Base-by-base conservation (phyloP, 1,139 yeast species). In the Schwanniomyces etchellsii region DNA sequence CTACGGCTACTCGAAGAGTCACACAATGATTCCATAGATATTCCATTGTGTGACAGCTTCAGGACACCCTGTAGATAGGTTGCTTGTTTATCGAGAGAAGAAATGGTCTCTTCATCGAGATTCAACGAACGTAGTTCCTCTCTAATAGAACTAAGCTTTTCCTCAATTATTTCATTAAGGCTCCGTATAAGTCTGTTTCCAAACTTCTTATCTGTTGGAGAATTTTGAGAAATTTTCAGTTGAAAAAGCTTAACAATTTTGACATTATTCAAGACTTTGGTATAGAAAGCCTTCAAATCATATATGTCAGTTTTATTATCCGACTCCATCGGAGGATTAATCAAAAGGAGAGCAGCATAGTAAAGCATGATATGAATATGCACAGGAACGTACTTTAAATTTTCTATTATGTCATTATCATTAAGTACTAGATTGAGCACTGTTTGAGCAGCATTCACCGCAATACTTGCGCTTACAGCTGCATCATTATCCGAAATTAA, bases 351-450 rank as follows among this genome's bases (percentile, higher is more conserved):
- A 0, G 81, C 80, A 1, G 86, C 82, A 45, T 78, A 79, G 45
- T 78, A 79, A 13, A 78, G 55, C 85, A 80, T 79, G 30, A 80
- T 69, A 44, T 78, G 84, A 24, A 80, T 75, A 48, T 80, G 86
- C 10, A 79, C 74, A 0, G 88, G 88, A 11, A 79, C 81, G 44
- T 76, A 80, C 44, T 67, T 71, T 37, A 80, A 57, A 29, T 77
- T 76, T 14, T 65, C 63, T 25, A 70, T 49, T 24, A 80, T 75
- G 46, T 80, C 86, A 15, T 62, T 57, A 46, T 80, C 86, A 30
- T 67, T 70, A 4, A 77, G 57, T 1, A 77, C 80, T 31, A 79
- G 54, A 38, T 72, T 74, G 28, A 80, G 49, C 1, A 80, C 79
- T 0, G 82, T 75, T 31, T 70, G 70, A 0, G 88, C 86, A 0